Evolutionary conservation across 179 eudicot species (phyloP).

Genomic region (Amaranthus tricolor): DNA sequence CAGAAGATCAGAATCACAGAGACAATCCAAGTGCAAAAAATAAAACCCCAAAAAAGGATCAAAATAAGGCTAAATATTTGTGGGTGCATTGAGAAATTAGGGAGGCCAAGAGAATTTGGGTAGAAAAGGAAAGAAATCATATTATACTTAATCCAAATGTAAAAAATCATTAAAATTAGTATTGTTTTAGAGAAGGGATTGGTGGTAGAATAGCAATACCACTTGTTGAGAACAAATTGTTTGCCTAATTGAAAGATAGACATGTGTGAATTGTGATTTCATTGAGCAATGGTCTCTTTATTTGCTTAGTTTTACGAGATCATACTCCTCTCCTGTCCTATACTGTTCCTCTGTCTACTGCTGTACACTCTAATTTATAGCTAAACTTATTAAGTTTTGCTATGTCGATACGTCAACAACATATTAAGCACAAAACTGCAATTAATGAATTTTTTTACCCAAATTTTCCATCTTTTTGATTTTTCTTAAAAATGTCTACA

Average conservation of each 20-base stretch:
- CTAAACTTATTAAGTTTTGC: too few relatives aligned
- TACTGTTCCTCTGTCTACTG: too few relatives aligned
- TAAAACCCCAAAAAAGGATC: background rate
- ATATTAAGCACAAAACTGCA: too few relatives aligned
- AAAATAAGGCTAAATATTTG: background rate
- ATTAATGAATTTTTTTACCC: too few relatives aligned
- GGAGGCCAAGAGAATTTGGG: constrained; percentile 11
- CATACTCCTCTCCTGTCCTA: too few relatives aligned
- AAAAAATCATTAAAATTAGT: constrained; percentile 2
- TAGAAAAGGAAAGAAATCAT: background rate
- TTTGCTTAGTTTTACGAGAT: too few relatives aligned
- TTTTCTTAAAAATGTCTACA: too few relatives aligned
- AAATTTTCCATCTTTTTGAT: too few relatives aligned
- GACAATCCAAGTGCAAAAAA: background rate
- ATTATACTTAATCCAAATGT: background rate
- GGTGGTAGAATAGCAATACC: constrained; percentile 4
- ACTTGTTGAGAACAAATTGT: constrained; percentile 16
- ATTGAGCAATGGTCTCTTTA: too few relatives aligned
- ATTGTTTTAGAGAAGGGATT: background rate
- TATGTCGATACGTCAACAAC: too few relatives aligned
- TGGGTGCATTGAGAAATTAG: background rate
- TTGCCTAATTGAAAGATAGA: constrained; percentile 14
- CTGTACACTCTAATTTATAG: too few relatives aligned
- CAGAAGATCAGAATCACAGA: background rate
- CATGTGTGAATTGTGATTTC: constrained; percentile 14